Percentiles rank a stretch among this genome's conserved stretches.
phyloP scores from a whole-genome alignment of 805 yeast genomes.

The Metschnikowia aberdeeniae region DNA sequence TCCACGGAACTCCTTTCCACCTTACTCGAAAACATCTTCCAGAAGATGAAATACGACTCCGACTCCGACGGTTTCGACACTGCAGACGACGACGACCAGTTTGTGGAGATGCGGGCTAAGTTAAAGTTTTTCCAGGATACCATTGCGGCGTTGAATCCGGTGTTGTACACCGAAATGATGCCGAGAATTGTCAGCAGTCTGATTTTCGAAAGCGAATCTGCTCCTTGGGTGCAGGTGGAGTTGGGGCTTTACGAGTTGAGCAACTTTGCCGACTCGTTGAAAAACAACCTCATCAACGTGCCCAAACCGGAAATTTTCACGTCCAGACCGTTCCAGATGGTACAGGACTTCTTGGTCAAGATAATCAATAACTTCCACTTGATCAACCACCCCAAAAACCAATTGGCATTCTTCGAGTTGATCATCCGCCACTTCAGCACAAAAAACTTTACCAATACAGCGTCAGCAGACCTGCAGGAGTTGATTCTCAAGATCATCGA shows the following conservation, averaged over 20 bases:
- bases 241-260: slow-evolving; percentile 80
- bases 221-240: slow-evolving; percentile 55
- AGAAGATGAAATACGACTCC: slow-evolving; percentile 79
- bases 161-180: slow-evolving; percentile 56
- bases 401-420: slow-evolving; percentile 77
- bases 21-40: slow-evolving; percentile 62
- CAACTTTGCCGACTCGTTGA: slow-evolving; percentile 72
- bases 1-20: slow-evolving; percentile 52
- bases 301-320: slow-evolving; percentile 62
- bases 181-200: slow-evolving; percentile 50
- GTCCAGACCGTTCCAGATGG: slow-evolving; percentile 60
- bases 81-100: slow-evolving; percentile 52
- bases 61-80: slow-evolving; percentile 53
- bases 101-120: slow-evolving; percentile 70
- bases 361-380: slow-evolving; percentile 37
- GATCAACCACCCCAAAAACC: slow-evolving; percentile 77
- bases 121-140: slow-evolving; percentile 82
- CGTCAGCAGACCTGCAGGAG: slow-evolving; percentile 42
- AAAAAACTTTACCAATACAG: slow-evolving; percentile 36
- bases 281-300: slow-evolving; percentile 69
- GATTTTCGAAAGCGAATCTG: slow-evolving; percentile 12
- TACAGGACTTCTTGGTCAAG: slow-evolving; percentile 57
- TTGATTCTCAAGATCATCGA: slow-evolving; percentile 58
- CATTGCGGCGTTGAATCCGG: slow-evolving; percentile 54
- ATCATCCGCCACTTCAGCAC: slow-evolving; percentile 70